Evolutionary conservation across 129 eudicot species (phyloP).

Genomic region (Flaveria brownii): DNA sequence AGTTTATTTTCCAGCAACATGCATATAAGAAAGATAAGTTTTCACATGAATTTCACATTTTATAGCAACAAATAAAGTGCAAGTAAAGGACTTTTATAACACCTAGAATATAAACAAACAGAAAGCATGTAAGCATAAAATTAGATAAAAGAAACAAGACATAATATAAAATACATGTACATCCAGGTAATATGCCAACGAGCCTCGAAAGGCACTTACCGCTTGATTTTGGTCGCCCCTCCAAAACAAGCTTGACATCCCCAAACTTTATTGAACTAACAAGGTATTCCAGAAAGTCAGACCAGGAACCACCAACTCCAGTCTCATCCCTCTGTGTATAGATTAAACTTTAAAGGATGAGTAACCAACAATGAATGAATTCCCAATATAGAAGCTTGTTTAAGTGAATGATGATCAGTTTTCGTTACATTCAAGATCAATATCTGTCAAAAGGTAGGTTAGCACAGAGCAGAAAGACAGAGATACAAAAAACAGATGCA

Average conservation of each 20-base stretch:
- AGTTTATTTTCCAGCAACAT: too few relatives aligned
- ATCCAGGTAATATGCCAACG: too few relatives aligned
- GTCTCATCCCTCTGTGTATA: constrained; percentile 66
- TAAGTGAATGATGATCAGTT: background rate
- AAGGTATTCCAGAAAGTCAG: constrained; percentile 77
- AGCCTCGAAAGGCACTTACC: constrained; percentile 57
- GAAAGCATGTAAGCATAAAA: background rate
- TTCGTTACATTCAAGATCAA: too few relatives aligned
- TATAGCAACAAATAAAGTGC: constrained; percentile 3
- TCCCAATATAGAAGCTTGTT: too few relatives aligned
- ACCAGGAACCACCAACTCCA: constrained; percentile 92
- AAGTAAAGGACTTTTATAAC: background rate
- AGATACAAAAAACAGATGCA: too few relatives aligned
- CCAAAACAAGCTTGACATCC: constrained; percentile 76
- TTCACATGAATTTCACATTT: background rate
- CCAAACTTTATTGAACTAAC: constrained; percentile 61
- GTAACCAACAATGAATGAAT: too few relatives aligned
- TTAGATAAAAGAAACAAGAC: background rate
- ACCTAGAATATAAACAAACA: background rate
- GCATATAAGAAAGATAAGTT: too few relatives aligned
- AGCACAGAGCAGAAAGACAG: too few relatives aligned
- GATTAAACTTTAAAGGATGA: background rate
- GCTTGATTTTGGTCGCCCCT: constrained; percentile 47
- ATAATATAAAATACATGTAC: background rate
- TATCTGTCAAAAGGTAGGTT: too few relatives aligned